Evolutionary conservation across 257 asterid genomes (phyloP), one percentile per base, ranked within the genome.

Genomic region (Ilex aquifolium): DNA sequence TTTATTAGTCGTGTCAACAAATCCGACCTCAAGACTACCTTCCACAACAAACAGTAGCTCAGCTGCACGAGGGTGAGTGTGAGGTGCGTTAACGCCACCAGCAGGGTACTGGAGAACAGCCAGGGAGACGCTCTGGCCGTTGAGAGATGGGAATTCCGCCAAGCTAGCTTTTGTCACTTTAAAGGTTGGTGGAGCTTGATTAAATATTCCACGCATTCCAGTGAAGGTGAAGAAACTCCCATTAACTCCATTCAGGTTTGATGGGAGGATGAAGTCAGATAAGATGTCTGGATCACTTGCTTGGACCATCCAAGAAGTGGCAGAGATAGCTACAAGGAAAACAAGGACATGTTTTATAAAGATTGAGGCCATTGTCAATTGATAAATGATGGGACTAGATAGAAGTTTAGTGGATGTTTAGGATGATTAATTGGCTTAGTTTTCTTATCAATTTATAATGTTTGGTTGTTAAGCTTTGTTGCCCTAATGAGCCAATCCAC

Each of bases 91-190:
- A 21, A 21, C 80, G 9, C 46, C 5, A 14, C 66, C 59, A 1
- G 40, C 59, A 2, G 79, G 68, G 70, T 32, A 65, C 59, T 64
- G 69, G 13, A 68, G 75, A 32, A 61, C 56, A 4, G 75, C 74
- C 9, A 57, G 56, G 21, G 76, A 76, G 21, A 67, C 66, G 17
- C 77, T 68, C 69, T 76, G 74, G 51, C 77, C 77, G 44, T 71
- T 66, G 2, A 71, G 65, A 31, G 67, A 69, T 7, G 61, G 69
- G 52, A 71, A 67, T 31, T 76, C 74, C 13, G 62, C 69, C 46
- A 51, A 63, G 44, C 71, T 29, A 31, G 65, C 70, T 27, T 59
- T 36, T 31, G 67, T 36, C 0, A 40, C 57, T 1, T 55, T 66
- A 65, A 63, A 67, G 6, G 16, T 17, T 1, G 62, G 70, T 0